Conservation (phyloP, 2,329 filamentous ascomycete species). For the Botrytis cinerea region DNA sequence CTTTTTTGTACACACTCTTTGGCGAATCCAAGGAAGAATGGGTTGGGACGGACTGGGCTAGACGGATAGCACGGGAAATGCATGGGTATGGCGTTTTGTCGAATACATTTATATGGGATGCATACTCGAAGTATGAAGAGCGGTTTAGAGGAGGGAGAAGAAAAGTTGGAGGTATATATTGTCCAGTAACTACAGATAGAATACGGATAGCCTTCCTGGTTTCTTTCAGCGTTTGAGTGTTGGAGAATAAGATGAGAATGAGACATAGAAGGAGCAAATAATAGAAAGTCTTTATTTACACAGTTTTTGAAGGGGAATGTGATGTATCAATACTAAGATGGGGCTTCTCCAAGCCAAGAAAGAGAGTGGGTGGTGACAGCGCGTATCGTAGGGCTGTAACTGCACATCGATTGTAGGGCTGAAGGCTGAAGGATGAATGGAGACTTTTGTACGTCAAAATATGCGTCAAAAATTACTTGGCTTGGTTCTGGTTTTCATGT, state of each 20-base stretch:
- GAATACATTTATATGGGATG: background rate
- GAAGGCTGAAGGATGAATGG: background rate
- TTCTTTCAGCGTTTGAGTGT: background rate
- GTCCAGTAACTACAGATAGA: background rate
- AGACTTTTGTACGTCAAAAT: background rate
- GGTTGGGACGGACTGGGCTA: background rate
- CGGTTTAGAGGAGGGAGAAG: background rate
- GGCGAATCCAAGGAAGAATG: background rate
- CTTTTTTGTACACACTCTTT: slow-evolving; percentile 14
- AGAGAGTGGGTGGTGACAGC: background rate
- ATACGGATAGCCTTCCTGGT: background rate
- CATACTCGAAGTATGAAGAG: background rate
- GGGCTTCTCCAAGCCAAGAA: background rate
- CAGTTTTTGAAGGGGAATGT: background rate
- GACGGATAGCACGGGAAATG: background rate
- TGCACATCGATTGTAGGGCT: background rate
- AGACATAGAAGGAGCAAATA: background rate
- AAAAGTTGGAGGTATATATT: background rate
- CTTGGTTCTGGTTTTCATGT: background rate
- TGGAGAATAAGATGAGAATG: background rate
- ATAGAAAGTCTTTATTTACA: background rate
- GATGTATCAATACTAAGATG: background rate
- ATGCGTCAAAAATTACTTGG: background rate
- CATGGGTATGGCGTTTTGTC: slow-evolving; percentile 14
- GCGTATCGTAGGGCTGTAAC: background rate